phyloP scores from a whole-genome alignment of 1,139 yeast genomes.

The Torulaspora globosa region DNA sequence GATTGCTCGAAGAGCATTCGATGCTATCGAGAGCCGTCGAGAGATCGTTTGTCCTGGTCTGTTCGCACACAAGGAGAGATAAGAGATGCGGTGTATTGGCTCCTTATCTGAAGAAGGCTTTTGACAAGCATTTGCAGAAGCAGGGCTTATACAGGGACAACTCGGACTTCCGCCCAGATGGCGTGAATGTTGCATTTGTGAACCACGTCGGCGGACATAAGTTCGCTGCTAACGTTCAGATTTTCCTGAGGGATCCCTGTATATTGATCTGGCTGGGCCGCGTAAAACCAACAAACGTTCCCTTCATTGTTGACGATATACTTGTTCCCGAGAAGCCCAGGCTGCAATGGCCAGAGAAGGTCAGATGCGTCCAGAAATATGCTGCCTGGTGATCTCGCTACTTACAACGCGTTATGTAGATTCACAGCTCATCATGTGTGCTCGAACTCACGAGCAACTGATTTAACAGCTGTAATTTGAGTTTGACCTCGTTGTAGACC shows the following conservation, averaged over 20 bases:
- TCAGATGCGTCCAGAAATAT: constrained; percentile 36
- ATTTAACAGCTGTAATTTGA: constrained; percentile 13
- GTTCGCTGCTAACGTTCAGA: constrained; percentile 80
- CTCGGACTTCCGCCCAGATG: constrained; percentile 68
- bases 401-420: not conserved
- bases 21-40: constrained; percentile 41
- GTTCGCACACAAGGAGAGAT: constrained; percentile 89
- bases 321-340: constrained; percentile 31
- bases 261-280: constrained; percentile 86
- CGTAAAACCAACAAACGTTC: constrained; percentile 71
- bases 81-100: constrained; percentile 93
- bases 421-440: constrained; percentile 11
- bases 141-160: constrained; percentile 66
- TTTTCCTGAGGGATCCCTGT: constrained; percentile 62
- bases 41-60: constrained; percentile 62
- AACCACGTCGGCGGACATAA: constrained; percentile 97
- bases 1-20: constrained; percentile 23
- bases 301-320: constrained; percentile 63
- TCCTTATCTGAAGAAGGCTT: constrained; percentile 78
- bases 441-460: constrained; percentile 3
- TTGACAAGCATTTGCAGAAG: constrained; percentile 69
- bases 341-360: constrained; percentile 35
- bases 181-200: constrained; percentile 63
- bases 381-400: constrained; percentile 24
- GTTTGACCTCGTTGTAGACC: constrained; percentile 4